These are phyloP conservation scores for Gaeumannomyces sp. DNA, from an alignment of 2,329 filamentous ascomycete species.

Conservation along the genomic window DNA sequence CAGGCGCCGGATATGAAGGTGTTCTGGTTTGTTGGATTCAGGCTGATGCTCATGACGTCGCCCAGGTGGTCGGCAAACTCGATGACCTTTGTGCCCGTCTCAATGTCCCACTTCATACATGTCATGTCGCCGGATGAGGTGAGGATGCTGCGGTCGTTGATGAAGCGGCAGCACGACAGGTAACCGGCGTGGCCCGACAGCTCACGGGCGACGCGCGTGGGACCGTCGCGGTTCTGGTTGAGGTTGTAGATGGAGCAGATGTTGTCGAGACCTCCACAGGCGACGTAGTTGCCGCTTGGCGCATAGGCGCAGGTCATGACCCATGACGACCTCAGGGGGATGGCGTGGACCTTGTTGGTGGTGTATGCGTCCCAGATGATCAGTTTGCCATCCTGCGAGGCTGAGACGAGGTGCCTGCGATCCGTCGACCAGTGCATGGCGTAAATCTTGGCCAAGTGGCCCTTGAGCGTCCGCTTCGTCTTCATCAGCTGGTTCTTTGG, in stretches of 20 bases:
- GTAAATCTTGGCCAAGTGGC: conserved; percentile 98
- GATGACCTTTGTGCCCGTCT: conserved; percentile 93
- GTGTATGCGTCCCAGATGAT: conserved; percentile 99
- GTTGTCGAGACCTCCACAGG: conserved; percentile 97
- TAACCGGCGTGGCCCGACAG: conserved; percentile 96
- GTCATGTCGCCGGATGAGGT: conserved; percentile 99
- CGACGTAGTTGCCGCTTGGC: conserved; percentile 95
- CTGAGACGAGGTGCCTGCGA: conserved; percentile 91
- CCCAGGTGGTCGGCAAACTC: conserved; percentile 98
- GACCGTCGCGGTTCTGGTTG: conserved; percentile 89
- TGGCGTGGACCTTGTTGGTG: conserved; percentile 98
- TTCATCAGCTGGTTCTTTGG: conserved; percentile 93
- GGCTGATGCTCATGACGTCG: conserved; percentile 99
- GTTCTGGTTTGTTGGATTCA: conserved; percentile 98
- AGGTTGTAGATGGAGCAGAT: conserved; percentile 99
- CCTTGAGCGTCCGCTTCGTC: conserved; percentile 92
- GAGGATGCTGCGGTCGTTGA: conserved; percentile 95
- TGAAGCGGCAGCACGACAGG: conserved; percentile 96
- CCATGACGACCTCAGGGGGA: conserved; percentile 95
- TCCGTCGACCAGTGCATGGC: conserved; percentile 99
- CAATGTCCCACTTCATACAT: conserved; percentile 99
- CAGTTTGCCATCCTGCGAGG: conserved; percentile 97
- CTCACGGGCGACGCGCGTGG: conserved; percentile 90
- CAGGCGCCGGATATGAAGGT: conserved; percentile 99
- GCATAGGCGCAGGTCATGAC: conserved; percentile 99